phyloP scores from a whole-genome alignment of 768 basidiomycete species.

The Boletus pseudopeckii region DNA sequence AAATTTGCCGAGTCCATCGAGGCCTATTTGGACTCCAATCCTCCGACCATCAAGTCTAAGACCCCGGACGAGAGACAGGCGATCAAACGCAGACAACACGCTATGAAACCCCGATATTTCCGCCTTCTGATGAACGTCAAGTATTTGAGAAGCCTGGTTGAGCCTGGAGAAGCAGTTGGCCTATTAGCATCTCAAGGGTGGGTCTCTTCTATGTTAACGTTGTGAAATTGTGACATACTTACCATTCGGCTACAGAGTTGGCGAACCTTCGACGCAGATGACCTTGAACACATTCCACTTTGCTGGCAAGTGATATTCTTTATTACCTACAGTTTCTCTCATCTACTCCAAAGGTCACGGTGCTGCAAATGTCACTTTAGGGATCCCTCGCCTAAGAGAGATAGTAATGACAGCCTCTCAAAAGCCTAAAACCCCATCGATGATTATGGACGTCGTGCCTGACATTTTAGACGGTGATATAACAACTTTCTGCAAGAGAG shows the following conservation, averaged over 20 bases:
- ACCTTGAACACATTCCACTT: constrained; percentile 99
- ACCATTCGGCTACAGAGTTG: constrained; percentile 56
- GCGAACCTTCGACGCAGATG: constrained; percentile 99
- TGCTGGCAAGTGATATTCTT: constrained; percentile 58
- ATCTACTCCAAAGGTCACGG: constrained; percentile 71
- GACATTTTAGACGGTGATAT: constrained; percentile 53
- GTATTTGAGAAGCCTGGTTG: constrained; percentile 90
- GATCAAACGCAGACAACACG: constrained; percentile 44
- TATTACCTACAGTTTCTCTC: neutral
- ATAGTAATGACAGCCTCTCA: constrained; percentile 98
- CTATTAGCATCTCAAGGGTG: constrained; percentile 96
- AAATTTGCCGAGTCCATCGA: constrained; percentile 79
- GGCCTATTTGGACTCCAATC: constrained; percentile 75
- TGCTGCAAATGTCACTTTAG: constrained; percentile 97
- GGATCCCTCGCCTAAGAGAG: constrained; percentile 97
- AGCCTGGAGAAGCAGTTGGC: constrained; percentile 98
- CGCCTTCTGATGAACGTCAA: constrained; percentile 83
- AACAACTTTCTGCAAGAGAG: constrained; percentile 82
- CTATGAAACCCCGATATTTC: constrained; percentile 59
- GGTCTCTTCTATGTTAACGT: constrained; percentile 20
- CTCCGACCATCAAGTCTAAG: constrained; percentile 45
- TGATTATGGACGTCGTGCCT: constrained; percentile 74
- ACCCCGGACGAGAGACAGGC: constrained; percentile 36
- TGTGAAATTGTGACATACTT: neutral
- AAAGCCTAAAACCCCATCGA: constrained; percentile 95